phyloP scores from a whole-genome alignment of 2,329 filamentous ascomycete species.

The Ceratocystis ficicola region DNA sequence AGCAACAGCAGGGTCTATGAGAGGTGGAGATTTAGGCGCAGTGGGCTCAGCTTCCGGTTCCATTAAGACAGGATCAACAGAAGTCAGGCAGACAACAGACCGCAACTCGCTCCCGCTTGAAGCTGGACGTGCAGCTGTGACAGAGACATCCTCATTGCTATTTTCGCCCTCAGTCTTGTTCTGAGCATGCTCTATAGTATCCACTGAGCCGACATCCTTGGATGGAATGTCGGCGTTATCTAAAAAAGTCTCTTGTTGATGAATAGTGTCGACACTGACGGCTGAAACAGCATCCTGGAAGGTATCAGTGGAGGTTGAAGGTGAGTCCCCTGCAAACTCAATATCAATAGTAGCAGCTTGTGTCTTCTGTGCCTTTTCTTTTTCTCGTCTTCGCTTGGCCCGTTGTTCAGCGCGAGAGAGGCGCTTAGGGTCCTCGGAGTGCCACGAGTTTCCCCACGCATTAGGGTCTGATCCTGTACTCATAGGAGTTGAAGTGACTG shows the following conservation, averaged over 20 bases:
- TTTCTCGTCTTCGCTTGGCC: constrained; percentile 11
- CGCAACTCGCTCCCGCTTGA: neutral
- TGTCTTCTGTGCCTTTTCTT: neutral
- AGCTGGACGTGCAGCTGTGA: neutral
- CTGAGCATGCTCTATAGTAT: constrained; percentile 26
- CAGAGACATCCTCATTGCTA: neutral
- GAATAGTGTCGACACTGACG: neutral
- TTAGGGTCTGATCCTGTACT: constrained; percentile 8
- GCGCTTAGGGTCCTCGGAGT: neutral
- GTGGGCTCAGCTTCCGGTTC: neutral
- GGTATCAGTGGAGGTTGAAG: neutral
- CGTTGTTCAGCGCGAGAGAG: constrained; percentile 9
- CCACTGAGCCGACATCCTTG: constrained; percentile 49
- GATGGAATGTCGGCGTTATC: constrained; percentile 58
- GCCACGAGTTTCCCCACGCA: constrained; percentile 13
- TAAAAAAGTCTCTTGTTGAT: constrained; percentile 51
- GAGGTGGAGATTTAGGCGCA: constrained; percentile 27
- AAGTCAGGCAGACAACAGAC: neutral
- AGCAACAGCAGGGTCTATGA: constrained; percentile 29
- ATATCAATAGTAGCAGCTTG: neutral
- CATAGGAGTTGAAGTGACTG: neutral
- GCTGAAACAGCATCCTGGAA: neutral
- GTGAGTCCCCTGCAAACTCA: constrained; percentile 9
- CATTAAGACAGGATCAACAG: neutral
- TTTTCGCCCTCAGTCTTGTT: neutral